Conservation (phyloP, 2,329 filamentous ascomycete species). For the Neonectria sp. region DNA sequence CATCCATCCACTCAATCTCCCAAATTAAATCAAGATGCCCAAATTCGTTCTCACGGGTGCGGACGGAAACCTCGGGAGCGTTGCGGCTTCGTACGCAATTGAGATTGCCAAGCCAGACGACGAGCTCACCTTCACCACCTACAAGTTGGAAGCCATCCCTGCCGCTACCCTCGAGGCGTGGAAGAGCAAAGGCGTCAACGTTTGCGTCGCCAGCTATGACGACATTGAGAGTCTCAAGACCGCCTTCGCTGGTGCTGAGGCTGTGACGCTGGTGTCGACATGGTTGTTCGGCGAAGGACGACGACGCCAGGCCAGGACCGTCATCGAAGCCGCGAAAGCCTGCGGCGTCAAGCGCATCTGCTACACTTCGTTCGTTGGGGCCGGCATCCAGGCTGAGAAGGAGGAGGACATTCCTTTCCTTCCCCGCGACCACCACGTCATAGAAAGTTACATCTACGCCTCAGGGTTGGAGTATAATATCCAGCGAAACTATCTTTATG, state of each 20-base stretch:
- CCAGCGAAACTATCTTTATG: constrained; percentile 45
- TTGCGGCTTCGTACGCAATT: constrained; percentile 41
- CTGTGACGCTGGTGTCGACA: constrained; percentile 43
- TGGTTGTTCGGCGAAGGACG: constrained; percentile 44
- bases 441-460: constrained; percentile 41
- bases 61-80: constrained; percentile 43
- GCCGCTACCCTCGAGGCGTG: constrained; percentile 32
- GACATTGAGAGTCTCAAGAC: constrained; percentile 41
- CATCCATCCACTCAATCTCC: not conserved
- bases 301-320: constrained; percentile 38
- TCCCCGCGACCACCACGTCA: constrained; percentile 43
- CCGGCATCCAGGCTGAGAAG: constrained; percentile 42
- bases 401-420: constrained; percentile 47
- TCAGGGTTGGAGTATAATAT: constrained; percentile 43
- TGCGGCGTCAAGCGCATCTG: constrained; percentile 43
- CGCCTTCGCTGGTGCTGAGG: constrained; percentile 44
- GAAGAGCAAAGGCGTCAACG: constrained; percentile 41
- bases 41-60: constrained; percentile 45
- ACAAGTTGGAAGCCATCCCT: constrained; percentile 41
- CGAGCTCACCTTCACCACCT: constrained; percentile 43
- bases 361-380: constrained; percentile 44
- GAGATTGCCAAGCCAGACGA: constrained; percentile 42
- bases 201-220: constrained; percentile 40
- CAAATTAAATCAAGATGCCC: constrained; percentile 32
- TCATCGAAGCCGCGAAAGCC: constrained; percentile 42